Evolutionary conservation across 2,329 filamentous ascomycete species (phyloP).

Genomic region (Curvularia eragrostidis): DNA sequence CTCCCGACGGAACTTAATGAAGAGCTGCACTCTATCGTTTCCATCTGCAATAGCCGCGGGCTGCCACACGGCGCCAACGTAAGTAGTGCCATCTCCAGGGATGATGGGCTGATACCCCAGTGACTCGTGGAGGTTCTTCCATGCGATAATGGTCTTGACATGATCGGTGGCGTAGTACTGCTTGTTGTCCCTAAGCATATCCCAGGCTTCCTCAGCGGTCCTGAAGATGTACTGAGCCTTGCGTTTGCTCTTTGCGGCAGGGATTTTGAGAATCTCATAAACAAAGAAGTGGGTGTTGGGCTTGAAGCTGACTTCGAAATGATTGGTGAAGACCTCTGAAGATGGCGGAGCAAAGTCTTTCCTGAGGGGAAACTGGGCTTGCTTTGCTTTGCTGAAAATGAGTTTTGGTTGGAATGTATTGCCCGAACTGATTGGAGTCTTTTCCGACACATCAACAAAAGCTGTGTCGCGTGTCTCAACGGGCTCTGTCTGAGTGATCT

Average conservation of each 20-base stretch:
- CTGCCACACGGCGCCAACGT: not conserved
- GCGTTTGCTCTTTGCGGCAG: not conserved
- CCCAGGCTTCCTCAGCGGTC: not conserved
- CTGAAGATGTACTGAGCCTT: not conserved
- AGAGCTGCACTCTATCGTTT: not conserved
- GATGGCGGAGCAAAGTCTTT: not conserved
- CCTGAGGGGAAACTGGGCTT: not conserved
- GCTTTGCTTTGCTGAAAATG: not conserved
- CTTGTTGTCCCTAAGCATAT: slow-evolving; percentile 5
- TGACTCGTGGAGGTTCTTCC: slow-evolving; percentile 13
- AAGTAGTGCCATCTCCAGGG: not conserved
- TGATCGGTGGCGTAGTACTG: slow-evolving; percentile 11
- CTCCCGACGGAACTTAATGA: not conserved
- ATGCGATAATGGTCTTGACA: slow-evolving; percentile 13
- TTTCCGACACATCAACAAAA: not conserved
- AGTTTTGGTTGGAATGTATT: not conserved
- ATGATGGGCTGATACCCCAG: not conserved
- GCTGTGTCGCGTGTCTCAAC: not conserved
- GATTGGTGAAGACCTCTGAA: slow-evolving; percentile 15
- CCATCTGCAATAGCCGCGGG: not conserved
- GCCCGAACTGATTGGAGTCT: not conserved
- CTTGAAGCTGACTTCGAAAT: slow-evolving; percentile 16
- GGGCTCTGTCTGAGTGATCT: not conserved
- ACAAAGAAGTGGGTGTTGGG: slow-evolving; percentile 1
- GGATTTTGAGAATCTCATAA: slow-evolving; percentile 5